Evolutionary conservation across 768 basidiomycete species (phyloP).

Genomic region (Pulveroboletus sp.): DNA sequence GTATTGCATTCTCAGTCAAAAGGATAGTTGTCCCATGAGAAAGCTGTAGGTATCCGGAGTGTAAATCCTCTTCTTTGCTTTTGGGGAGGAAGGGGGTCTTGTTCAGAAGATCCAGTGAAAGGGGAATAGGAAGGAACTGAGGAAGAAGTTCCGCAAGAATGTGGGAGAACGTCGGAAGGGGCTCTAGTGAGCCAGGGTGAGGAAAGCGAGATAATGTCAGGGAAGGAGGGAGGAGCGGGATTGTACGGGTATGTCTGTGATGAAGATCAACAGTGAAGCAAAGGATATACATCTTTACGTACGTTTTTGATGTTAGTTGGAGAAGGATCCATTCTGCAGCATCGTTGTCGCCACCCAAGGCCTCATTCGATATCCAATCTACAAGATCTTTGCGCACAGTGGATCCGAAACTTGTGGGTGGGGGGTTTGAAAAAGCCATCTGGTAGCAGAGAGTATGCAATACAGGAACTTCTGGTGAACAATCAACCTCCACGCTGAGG

Average conservation of each 20-base stretch:
- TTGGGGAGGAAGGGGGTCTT: slow-evolving; percentile 57
- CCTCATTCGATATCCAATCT: slow-evolving; percentile 70
- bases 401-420: slow-evolving; percentile 8
- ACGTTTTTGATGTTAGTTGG: slow-evolving; percentile 61
- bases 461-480: slow-evolving; percentile 49
- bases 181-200: slow-evolving; percentile 30
- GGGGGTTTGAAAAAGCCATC: neutral
- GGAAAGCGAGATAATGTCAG: slow-evolving; percentile 66
- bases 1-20: slow-evolving; percentile 63
- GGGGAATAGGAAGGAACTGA: slow-evolving; percentile 48
- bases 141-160: slow-evolving; percentile 62
- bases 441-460: slow-evolving; percentile 62
- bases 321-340: slow-evolving; percentile 79
- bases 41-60: slow-evolving; percentile 72
- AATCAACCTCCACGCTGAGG: slow-evolving; percentile 36
- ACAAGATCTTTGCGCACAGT: slow-evolving; percentile 54
- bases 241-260: slow-evolving; percentile 61
- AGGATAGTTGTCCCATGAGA: slow-evolving; percentile 58
- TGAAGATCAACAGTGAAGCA: slow-evolving; percentile 1
- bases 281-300: slow-evolving; percentile 25
- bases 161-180: slow-evolving; percentile 47
- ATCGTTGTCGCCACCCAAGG: slow-evolving; percentile 61
- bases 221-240: slow-evolving; percentile 65
- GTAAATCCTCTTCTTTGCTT: slow-evolving; percentile 67
- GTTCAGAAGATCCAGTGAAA: slow-evolving; percentile 66